phyloP scores from a whole-genome alignment of 169 alveolate genomes.

The Plasmodium fragile region DNA sequence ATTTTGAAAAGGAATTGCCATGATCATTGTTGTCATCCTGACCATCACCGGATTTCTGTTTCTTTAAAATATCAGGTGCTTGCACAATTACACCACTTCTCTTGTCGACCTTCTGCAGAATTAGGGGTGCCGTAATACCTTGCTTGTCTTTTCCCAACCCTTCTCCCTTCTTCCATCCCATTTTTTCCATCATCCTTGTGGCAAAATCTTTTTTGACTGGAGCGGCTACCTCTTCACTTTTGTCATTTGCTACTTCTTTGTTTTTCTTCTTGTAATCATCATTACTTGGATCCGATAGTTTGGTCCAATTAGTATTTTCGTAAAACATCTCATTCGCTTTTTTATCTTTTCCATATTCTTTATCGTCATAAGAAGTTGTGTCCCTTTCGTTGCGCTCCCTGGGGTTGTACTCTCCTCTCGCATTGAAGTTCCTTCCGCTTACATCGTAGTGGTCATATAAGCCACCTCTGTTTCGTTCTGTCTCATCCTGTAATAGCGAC shows the following conservation, averaged over 20 bases:
- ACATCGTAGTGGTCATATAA: neutral
- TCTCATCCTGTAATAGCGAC: neutral
- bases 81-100: constrained; percentile 89
- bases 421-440: neutral
- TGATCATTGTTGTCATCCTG: neutral
- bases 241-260: constrained; percentile 60
- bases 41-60: constrained; percentile 55
- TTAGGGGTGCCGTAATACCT: constrained; percentile 90
- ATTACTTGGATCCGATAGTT: constrained; percentile 1
- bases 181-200: constrained; percentile 90
- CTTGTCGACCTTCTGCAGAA: constrained; percentile 86
- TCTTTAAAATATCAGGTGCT: constrained; percentile 66
- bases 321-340: neutral
- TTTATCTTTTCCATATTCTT: neutral
- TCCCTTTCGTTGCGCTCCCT: neutral
- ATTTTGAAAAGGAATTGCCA: constrained; percentile 3
- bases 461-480: neutral
- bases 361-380: neutral
- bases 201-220: constrained; percentile 87
- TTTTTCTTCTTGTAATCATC: neutral
- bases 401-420: neutral
- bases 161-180: constrained; percentile 93
- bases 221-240: constrained; percentile 19
- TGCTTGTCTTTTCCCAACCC: constrained; percentile 91
- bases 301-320: neutral